Conservation (phyloP, 2,329 filamentous ascomycete genomes). For the Trichoderma sp. region DNA sequence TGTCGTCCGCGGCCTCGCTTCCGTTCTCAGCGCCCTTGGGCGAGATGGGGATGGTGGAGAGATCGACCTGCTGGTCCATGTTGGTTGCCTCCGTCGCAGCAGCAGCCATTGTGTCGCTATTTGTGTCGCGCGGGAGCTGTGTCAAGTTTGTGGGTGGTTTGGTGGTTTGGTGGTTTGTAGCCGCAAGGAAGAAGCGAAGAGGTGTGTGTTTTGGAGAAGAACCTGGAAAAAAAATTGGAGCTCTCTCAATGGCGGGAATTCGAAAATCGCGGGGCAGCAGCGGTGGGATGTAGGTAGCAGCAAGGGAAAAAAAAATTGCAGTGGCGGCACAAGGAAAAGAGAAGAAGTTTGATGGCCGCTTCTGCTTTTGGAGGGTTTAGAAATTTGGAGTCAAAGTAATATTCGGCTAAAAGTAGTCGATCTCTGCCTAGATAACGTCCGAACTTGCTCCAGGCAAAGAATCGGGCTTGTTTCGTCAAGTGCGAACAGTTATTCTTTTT, state of each 20-base stretch:
- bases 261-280: slow-evolving; percentile 36
- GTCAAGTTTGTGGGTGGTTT: neutral
- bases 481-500: neutral
- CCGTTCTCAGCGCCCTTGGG: slow-evolving; percentile 55
- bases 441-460: slow-evolving; percentile 47
- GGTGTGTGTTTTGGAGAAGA: neutral
- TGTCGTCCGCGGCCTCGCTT: slow-evolving; percentile 50
- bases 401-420: neutral
- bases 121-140: neutral
- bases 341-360: slow-evolving; percentile 34
- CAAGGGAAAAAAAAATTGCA: slow-evolving; percentile 28
- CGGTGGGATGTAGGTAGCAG: slow-evolving; percentile 26
- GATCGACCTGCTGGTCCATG: slow-evolving; percentile 61
- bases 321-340: slow-evolving; percentile 29
- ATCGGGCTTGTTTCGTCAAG: slow-evolving; percentile 18
- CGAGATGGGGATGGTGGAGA: slow-evolving; percentile 68
- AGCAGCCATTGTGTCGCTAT: slow-evolving; percentile 40
- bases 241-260: slow-evolving; percentile 19
- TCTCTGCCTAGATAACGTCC: slow-evolving; percentile 6
- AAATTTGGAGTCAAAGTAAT: neutral
- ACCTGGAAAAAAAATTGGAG: neutral
- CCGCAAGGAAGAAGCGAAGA: neutral
- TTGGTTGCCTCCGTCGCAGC: slow-evolving; percentile 38
- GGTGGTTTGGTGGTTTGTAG: neutral
- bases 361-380: slow-evolving; percentile 30